Base-by-base conservation (phyloP, 2,329 filamentous ascomycete genomes). In the Cyclaneusma minus region DNA sequence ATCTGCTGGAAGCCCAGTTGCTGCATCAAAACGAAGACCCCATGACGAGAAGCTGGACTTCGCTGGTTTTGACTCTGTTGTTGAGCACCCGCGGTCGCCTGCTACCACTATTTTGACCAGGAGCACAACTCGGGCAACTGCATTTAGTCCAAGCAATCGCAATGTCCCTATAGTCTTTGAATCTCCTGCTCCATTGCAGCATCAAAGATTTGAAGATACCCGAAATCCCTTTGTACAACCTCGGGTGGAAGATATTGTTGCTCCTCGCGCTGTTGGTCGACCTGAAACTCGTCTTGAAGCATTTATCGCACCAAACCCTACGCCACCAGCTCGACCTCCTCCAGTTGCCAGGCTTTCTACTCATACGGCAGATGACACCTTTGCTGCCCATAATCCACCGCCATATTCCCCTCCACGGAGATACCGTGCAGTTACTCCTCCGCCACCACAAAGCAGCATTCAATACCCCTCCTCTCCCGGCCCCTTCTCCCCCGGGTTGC, bases 401-500 rank as follows among this genome's bases (percentile, higher is more conserved):
- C 43, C 43, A 25, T 47, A 47, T 21, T 47, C 44, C 6, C 39
- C 43, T 15, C 30, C 42, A 13, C 33, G 38, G 4, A 37, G 63
- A 24, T 74, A 71, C 40, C 58, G 58, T 28, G 65, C 68, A 2
- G 56, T 75, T 4, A 62, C 71, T 25, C 66, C 73, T 5, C 61
- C 69, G 54, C 3, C 62, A 69, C 33, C 51, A 54, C 32, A 13
- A 0, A 41, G 59, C 20, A 51, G 51, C 21, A 39, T 45, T 7
- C 56, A 62, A 29, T 61, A 62, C 16, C 62, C 68, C 2, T 59
- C 60, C 2, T 70, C 72, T 4, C 70, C 73, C 0, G 64, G 64
- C 0, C 70, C 69, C 2, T 49, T 68, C 1, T 76, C 76, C 1
- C 72, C 75, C 2, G 72, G 62, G 0, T 51, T 77, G 20, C 59